Evolutionary conservation across 2,329 filamentous ascomycete genomes (phyloP).

Genomic region (Stachybotrys echinatus): DNA sequence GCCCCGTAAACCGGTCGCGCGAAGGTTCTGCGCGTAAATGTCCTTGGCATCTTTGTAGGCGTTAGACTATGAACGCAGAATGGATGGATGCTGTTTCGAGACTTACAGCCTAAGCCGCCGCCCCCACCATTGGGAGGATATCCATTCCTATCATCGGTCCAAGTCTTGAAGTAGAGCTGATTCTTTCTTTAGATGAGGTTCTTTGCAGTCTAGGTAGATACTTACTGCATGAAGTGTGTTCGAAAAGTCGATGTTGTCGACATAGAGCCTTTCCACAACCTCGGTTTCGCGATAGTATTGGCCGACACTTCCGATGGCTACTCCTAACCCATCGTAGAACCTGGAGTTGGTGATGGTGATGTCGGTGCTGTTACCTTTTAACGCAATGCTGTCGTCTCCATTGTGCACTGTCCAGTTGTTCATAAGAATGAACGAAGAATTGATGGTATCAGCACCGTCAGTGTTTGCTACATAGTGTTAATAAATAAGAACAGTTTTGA

Average conservation of each 20-base stretch:
- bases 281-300: neutral
- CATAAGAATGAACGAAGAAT: neutral
- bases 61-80: neutral
- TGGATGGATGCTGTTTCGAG: too few relatives aligned
- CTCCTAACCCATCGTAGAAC: neutral
- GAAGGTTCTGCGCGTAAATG: constrained; percentile 2
- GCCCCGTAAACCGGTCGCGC: constrained; percentile 9
- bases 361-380: neutral
- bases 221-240: neutral
- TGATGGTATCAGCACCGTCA: neutral
- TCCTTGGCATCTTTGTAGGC: neutral
- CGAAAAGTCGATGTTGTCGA: neutral
- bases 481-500: neutral
- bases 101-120: neutral
- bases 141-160: neutral
- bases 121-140: neutral
- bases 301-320: neutral
- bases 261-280: neutral
- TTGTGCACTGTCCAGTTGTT: neutral
- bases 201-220: neutral
- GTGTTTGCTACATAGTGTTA: neutral
- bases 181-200: neutral
- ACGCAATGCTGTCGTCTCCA: neutral
- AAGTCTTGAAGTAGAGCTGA: neutral
- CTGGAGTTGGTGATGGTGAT: neutral